These are phyloP conservation scores for Penicillium olsonii DNA, from an alignment of 2,329 filamentous ascomycete species.

Conservation along the genomic window DNA sequence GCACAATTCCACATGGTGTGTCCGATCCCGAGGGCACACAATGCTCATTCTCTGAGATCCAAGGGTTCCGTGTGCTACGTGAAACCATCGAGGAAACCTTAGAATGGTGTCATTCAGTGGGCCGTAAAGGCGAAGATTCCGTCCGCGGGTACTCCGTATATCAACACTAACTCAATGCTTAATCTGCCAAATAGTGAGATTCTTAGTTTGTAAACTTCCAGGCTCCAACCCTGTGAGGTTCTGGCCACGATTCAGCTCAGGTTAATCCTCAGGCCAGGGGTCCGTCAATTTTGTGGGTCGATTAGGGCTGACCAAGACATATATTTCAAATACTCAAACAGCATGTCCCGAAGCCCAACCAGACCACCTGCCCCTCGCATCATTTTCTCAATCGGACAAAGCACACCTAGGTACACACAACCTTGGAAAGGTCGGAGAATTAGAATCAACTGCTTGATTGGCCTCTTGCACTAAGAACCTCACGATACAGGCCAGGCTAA, in stretches of 20 bases:
- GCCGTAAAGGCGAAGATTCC: background rate
- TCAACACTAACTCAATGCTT: too few relatives aligned
- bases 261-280: background rate
- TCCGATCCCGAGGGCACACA: background rate
- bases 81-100: background rate
- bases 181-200: too few relatives aligned
- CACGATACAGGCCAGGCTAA: constrained; percentile 19
- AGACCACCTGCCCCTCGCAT: constrained; percentile 17
- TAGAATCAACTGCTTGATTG: constrained; percentile 17
- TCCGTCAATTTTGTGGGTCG: background rate
- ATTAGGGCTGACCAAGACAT: constrained; percentile 1
- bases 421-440: constrained; percentile 18
- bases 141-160: too few relatives aligned
- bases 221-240: background rate
- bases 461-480: constrained; percentile 10
- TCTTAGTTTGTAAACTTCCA: too few relatives aligned
- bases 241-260: background rate
- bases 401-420: too few relatives aligned
- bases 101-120: background rate
- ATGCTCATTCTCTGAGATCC: background rate
- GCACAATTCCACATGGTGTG: background rate
- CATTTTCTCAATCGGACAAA: constrained; percentile 14
- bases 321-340: background rate
- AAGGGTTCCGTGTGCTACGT: background rate
- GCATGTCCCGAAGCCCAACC: constrained; percentile 2